Evolutionary conservation across 257 asterid species (phyloP).

Genomic region (Gentiana straminea): DNA sequence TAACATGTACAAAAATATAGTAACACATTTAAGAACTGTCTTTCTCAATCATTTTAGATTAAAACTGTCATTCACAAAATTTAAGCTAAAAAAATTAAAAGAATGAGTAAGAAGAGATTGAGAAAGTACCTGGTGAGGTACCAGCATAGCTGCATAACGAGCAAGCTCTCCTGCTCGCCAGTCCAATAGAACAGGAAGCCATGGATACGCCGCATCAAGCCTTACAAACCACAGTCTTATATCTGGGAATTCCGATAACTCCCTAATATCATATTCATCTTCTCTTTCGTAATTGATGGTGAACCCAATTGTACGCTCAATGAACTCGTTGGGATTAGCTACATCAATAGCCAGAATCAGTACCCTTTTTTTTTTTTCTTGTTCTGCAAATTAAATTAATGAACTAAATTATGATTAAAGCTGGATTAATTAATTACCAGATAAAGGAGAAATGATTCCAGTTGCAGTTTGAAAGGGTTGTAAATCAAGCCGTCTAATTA

Average conservation of each 20-base stretch:
- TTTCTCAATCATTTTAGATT: no score
- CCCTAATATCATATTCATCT: slow-evolving; percentile 63
- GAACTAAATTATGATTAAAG: background rate
- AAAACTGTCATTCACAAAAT: no score
- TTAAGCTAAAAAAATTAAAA: no score
- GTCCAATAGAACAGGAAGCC: slow-evolving; percentile 82
- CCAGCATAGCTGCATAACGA: slow-evolving; percentile 81
- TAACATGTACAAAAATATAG: no score
- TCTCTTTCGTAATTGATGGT: slow-evolving; percentile 57
- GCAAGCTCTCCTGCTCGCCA: slow-evolving; percentile 96
- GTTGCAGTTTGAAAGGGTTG: slow-evolving; percentile 47
- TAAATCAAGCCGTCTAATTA: slow-evolving; percentile 41
- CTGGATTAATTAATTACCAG: slow-evolving; percentile 22
- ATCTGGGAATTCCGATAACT: slow-evolving; percentile 72
- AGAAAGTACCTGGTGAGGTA: slow-evolving; percentile 71
- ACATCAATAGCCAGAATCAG: slow-evolving; percentile 5
- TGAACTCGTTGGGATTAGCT: slow-evolving; percentile 49
- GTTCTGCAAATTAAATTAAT: background rate
- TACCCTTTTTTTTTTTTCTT: background rate
- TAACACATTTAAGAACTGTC: no score
- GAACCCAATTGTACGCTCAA: slow-evolving; percentile 67
- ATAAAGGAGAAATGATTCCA: slow-evolving; percentile 31
- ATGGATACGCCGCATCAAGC: slow-evolving; percentile 62
- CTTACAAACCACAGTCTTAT: slow-evolving; percentile 81
- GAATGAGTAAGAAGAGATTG: background rate